A percentile compares a stretch with the other conserved stretches of the same genome.
Conservation (phyloP, 768 basidiomycete genomes). For the Pleurotus eryngii region DNA sequence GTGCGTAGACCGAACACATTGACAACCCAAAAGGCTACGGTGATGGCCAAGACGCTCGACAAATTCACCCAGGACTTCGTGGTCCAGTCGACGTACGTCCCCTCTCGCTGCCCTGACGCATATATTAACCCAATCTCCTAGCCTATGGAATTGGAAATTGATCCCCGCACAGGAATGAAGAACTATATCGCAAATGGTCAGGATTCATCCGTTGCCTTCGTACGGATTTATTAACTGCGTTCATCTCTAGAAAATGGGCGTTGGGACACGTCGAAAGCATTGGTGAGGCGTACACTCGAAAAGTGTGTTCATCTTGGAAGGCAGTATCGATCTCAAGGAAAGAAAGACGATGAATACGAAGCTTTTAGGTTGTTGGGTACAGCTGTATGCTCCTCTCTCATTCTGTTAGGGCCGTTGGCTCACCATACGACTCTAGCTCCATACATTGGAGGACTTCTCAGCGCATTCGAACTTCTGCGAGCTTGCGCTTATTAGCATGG, state of each 20-base stretch:
- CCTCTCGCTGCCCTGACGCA: background rate
- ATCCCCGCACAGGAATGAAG: conserved; percentile 88
- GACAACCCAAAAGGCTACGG: conserved; percentile 93
- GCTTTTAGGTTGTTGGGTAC: conserved; percentile 79
- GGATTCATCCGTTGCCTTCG: background rate
- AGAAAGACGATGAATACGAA: conserved; percentile 72
- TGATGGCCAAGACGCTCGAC: conserved; percentile 76
- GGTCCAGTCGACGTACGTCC: conserved; percentile 71
- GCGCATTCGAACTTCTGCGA: conserved; percentile 93
- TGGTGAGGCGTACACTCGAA: conserved; percentile 70
- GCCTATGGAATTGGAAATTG: conserved; percentile 83
- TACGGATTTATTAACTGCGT: background rate
- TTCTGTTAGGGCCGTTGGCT: background rate
- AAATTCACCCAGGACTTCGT: conserved; percentile 72
- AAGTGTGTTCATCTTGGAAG: conserved; percentile 80
- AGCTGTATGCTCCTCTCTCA: conserved; percentile 37
- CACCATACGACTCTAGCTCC: conserved; percentile 41
- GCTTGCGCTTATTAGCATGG: conserved; percentile 70
- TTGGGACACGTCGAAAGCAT: conserved; percentile 89
- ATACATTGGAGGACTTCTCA: conserved; percentile 83
- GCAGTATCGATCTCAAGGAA: conserved; percentile 49
- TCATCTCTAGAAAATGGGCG: conserved; percentile 47
- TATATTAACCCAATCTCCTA: conserved; percentile 19
- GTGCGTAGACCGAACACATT: conserved; percentile 73
- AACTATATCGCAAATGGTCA: conserved; percentile 87